Conservation (phyloP, 495 filamentous ascomycete genomes). For the Aspergillus bertholletiae region DNA sequence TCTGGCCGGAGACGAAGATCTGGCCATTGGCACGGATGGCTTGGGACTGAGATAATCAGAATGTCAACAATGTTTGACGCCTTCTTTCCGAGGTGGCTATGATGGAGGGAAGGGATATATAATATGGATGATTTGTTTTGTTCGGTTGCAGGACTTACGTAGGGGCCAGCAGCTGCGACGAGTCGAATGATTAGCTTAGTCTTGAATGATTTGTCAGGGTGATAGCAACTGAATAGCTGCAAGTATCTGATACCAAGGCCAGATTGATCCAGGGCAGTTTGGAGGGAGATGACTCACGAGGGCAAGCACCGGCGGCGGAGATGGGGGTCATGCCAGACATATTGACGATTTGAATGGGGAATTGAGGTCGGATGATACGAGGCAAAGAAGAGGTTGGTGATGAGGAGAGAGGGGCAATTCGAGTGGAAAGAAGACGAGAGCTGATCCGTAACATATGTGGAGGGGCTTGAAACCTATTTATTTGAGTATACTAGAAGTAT, state of each 20-base stretch:
- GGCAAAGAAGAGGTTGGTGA: background rate
- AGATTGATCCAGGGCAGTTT: background rate
- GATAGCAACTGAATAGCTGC: too few species aligned
- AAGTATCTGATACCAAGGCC: too few species aligned
- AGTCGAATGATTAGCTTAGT: conserved; percentile 30
- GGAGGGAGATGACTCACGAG: conserved; percentile 34
- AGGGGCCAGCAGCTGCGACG: conserved; percentile 51
- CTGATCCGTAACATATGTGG: conserved; percentile 24
- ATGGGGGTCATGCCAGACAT: conserved; percentile 41
- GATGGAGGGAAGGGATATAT: background rate
- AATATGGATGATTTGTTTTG: too few species aligned
- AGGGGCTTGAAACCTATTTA: conserved; percentile 1
- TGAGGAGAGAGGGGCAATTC: conserved; percentile 19
- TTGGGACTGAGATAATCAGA: conserved; percentile 61
- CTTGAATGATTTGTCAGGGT: too few species aligned
- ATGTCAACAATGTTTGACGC: conserved; percentile 2
- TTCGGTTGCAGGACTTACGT: conserved; percentile 37
- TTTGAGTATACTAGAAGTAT: conserved; percentile 13
- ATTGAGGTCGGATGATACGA: conserved; percentile 6
- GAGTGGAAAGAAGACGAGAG: conserved; percentile 27
- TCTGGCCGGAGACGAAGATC: conserved; percentile 92
- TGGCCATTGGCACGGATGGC: conserved; percentile 77
- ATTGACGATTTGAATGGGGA: conserved; percentile 14
- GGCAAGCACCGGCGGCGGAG: conserved; percentile 44
- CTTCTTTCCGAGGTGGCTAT: background rate